These are phyloP conservation scores for Trichoderma sp. DNA, from an alignment of 2,329 filamentous ascomycete genomes.

Conservation along the genomic window DNA sequence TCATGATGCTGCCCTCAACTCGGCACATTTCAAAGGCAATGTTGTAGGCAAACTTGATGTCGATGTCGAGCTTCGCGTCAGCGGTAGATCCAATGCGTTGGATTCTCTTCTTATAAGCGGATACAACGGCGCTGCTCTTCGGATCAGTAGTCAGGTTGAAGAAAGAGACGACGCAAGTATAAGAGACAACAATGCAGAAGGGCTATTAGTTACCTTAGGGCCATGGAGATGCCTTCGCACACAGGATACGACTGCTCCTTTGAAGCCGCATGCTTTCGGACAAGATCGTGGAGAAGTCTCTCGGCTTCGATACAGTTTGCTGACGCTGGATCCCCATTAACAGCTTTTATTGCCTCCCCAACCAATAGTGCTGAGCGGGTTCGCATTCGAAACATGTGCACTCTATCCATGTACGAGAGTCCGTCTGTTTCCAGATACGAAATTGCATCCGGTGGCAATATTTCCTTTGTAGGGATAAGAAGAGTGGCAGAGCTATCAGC, in stretches of 20 bases:
- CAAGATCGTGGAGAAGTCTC: conserved; percentile 6
- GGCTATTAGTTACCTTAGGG: not conserved
- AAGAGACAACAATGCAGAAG: not conserved
- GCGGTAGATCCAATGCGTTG: not conserved
- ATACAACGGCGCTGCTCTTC: not conserved
- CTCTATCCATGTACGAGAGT: not conserved
- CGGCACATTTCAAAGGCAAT: conserved; percentile 25
- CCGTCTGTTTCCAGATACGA: not conserved
- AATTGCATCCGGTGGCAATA: not conserved
- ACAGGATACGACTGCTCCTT: conserved; percentile 11
- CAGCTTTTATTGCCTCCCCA: not conserved
- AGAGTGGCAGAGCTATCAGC: not conserved
- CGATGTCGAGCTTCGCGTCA: conserved; percentile 6
- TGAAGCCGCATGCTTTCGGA: not conserved
- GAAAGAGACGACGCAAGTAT: not conserved
- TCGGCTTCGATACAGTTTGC: not conserved
- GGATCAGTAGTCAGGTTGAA: not conserved
- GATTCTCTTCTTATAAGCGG: conserved; percentile 4
- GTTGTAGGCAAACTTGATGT: conserved; percentile 21
- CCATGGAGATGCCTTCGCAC: conserved; percentile 22
- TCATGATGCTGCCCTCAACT: conserved; percentile 7
- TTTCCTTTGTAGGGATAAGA: not conserved
- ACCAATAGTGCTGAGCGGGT: not conserved
- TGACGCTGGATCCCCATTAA: not conserved
- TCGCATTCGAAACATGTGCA: conserved; percentile 1